Evolutionary conservation across 345 rosid genomes (phyloP).

Genomic region (Euphorbia peplus): DNA sequence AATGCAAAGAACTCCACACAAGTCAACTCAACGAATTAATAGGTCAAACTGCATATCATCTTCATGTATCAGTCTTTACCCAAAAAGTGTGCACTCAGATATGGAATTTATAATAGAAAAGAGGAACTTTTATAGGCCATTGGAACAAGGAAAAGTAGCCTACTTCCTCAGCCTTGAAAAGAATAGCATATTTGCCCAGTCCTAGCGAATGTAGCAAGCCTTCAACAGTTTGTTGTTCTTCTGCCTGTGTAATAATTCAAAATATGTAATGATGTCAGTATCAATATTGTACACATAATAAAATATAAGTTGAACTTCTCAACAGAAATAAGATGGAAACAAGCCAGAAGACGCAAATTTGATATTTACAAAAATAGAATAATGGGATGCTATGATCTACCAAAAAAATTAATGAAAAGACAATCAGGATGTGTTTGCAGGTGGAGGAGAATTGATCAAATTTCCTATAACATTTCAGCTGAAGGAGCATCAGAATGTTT

Average conservation of each 20-base stretch:
- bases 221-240: slow-evolving; percentile 76
- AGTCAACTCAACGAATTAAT: not conserved
- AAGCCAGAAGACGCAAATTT: not conserved
- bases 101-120: not conserved
- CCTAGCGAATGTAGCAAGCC: slow-evolving; percentile 69
- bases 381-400: not conserved
- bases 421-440: not conserved
- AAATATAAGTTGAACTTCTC: not conserved
- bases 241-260: slow-evolving; percentile 39
- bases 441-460: not conserved
- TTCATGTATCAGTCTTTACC: not conserved
- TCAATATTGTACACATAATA: not conserved
- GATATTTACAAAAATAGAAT: not conserved
- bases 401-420: not conserved
- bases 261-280: not conserved
- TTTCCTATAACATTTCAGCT: not conserved
- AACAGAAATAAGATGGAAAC: not conserved
- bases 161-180: slow-evolving; percentile 95
- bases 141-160: slow-evolving; percentile 25
- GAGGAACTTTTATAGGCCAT: not conserved
- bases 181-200: slow-evolving; percentile 64
- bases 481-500: not conserved
- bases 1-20: not conserved
- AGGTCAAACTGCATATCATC: slow-evolving; percentile 6
- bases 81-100: not conserved